Conservation (phyloP, 805 yeast species). For the Barnettozyma pratensis region DNA sequence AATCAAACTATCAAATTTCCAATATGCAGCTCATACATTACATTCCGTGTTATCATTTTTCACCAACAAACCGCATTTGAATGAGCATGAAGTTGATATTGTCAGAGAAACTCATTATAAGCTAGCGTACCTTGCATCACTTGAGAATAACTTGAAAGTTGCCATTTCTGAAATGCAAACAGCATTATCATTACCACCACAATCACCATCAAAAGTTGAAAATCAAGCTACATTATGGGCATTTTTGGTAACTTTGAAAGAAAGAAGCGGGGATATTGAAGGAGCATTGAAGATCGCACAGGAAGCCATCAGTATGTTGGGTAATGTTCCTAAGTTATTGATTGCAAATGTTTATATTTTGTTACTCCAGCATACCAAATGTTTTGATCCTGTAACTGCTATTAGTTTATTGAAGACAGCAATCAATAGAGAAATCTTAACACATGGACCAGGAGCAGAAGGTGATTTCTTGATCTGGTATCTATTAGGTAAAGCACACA, state of each 20-base stretch:
- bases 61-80: conserved; percentile 25
- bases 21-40: conserved; percentile 44
- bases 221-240: conserved; percentile 50
- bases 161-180: conserved; percentile 46
- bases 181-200: conserved; percentile 46
- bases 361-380: conserved; percentile 29
- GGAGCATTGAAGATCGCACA: conserved; percentile 49
- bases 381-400: conserved; percentile 32
- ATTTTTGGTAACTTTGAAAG: conserved; percentile 46
- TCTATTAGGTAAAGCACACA: conserved; percentile 48
- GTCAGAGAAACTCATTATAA: conserved; percentile 51
- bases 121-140: conserved; percentile 49
- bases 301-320: conserved; percentile 40
- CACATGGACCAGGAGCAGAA: conserved; percentile 16
- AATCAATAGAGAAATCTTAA: conserved; percentile 19
- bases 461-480: conserved; percentile 54
- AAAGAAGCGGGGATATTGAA: conserved; percentile 36
- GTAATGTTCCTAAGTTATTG: conserved; percentile 39
- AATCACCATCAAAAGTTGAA: conserved; percentile 38
- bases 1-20: conserved; percentile 36
- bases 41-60: conserved; percentile 37
- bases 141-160: conserved; percentile 43
- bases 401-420: conserved; percentile 32
- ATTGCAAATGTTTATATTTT: conserved; percentile 47
- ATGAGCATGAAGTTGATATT: conserved; percentile 36